These are phyloP conservation scores for Nemania sp. DNA, from an alignment of 2,329 filamentous ascomycete species.

Conservation along the genomic window DNA sequence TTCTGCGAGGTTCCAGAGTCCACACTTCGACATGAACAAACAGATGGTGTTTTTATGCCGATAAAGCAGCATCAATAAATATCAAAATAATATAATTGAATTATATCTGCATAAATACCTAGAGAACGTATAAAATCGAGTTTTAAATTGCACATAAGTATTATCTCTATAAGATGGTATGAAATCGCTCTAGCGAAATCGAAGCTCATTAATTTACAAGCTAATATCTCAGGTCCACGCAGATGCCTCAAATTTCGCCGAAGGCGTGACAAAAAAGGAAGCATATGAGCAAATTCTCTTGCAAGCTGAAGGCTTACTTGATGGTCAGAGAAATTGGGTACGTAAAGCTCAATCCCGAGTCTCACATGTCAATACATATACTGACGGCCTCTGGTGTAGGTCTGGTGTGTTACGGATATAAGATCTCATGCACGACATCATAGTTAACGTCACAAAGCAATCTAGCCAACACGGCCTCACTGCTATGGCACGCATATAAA, in stretches of 20 bases:
- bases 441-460: slow-evolving; percentile 65
- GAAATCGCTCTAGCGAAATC: not conserved
- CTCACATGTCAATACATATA: slow-evolving; percentile 15
- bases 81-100: not conserved
- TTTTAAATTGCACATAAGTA: not conserved
- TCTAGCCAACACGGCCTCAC: slow-evolving; percentile 78
- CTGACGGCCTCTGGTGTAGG: slow-evolving; percentile 48
- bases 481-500: slow-evolving; percentile 84
- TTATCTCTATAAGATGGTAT: slow-evolving; percentile 30
- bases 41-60: not conserved
- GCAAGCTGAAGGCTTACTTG: slow-evolving; percentile 76
- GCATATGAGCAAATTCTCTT: slow-evolving; percentile 80
- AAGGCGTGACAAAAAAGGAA: slow-evolving; percentile 75
- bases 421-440: not conserved
- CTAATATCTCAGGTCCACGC: slow-evolving; percentile 73
- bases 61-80: not conserved
- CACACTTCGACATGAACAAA: slow-evolving; percentile 1
- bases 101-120: too few species aligned
- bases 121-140: not conserved
- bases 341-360: slow-evolving; percentile 40
- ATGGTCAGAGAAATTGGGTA: slow-evolving; percentile 85
- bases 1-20: slow-evolving; percentile 22
- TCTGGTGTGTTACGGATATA: slow-evolving; percentile 53
- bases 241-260: slow-evolving; percentile 79
- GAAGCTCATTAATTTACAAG: slow-evolving; percentile 11